Percentiles rank a stretch among this genome's conserved stretches.
phyloP scores from a whole-genome alignment of 2,329 filamentous ascomycete genomes.

The Paraphoma chrysanthemicola region DNA sequence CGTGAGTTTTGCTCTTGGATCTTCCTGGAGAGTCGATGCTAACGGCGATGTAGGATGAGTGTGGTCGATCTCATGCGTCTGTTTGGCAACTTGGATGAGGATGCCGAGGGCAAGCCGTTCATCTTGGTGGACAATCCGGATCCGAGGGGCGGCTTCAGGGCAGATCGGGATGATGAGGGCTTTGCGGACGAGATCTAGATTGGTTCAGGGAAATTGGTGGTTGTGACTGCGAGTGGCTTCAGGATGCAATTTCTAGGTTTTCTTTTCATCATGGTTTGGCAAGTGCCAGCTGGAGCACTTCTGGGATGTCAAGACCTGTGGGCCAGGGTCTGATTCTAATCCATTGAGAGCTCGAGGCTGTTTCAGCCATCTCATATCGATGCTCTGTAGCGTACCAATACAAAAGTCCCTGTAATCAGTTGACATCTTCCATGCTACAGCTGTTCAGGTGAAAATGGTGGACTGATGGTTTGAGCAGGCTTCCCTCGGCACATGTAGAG shows the following conservation, averaged over 20 bases:
- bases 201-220: background rate
- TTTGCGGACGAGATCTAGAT: constrained; percentile 36
- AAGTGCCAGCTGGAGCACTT: background rate
- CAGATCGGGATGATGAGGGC: constrained; percentile 41
- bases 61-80: constrained; percentile 54
- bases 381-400: too few species aligned
- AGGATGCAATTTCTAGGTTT: background rate
- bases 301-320: background rate
- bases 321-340: too few species aligned
- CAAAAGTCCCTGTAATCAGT: too few species aligned
- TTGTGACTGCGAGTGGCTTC: background rate
- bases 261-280: background rate
- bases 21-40: background rate
- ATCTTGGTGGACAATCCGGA: constrained; percentile 49
- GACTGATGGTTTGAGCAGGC: background rate
- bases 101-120: constrained; percentile 49
- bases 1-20: constrained; percentile 17
- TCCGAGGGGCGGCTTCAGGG: constrained; percentile 35
- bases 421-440: too few species aligned
- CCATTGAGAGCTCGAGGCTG: too few species aligned
- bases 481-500: too few species aligned
- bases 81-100: constrained; percentile 53
- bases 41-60: constrained; percentile 26
- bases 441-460: background rate
- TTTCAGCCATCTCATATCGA: too few species aligned